Conservation (phyloP, 2,329 filamentous ascomycete genomes). For the Blastomyces emzantsi region DNA sequence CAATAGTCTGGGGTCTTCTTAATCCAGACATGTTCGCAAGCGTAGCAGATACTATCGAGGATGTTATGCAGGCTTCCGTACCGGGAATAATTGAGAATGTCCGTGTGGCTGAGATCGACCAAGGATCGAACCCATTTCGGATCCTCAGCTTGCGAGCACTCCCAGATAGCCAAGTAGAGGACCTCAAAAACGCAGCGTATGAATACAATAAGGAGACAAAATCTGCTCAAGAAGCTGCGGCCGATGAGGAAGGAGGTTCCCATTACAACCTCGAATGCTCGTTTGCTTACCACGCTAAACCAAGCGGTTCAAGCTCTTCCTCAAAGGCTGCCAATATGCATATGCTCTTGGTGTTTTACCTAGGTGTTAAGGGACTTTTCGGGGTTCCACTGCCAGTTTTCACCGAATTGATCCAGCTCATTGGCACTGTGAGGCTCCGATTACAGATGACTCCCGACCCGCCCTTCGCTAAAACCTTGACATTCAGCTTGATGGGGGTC, state of each 20-base stretch:
- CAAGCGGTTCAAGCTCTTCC: slow-evolving; percentile 58
- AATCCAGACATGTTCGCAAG: slow-evolving; percentile 93
- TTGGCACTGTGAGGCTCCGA: slow-evolving; percentile 75
- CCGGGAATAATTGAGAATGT: slow-evolving; percentile 90
- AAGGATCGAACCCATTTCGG: slow-evolving; percentile 82
- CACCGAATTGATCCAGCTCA: slow-evolving; percentile 82
- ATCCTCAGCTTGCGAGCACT: slow-evolving; percentile 81
- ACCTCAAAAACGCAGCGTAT: slow-evolving; percentile 73
- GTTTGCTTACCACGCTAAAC: slow-evolving; percentile 83
- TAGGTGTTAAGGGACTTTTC: slow-evolving; percentile 81
- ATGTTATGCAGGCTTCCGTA: slow-evolving; percentile 94
- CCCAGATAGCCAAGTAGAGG: slow-evolving; percentile 69
- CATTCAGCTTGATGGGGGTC: slow-evolving; percentile 87
- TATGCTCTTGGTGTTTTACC: slow-evolving; percentile 90
- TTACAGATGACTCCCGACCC: slow-evolving; percentile 82
- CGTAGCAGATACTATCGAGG: slow-evolving; percentile 85
- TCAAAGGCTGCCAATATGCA: slow-evolving; percentile 92
- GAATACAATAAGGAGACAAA: slow-evolving; percentile 70
- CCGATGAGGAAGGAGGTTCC: slow-evolving; percentile 80
- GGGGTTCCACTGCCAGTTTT: slow-evolving; percentile 81
- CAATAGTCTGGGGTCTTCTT: slow-evolving; percentile 79
- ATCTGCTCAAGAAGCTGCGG: slow-evolving; percentile 77
- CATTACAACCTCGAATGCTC: slow-evolving; percentile 90
- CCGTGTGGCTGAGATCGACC: slow-evolving; percentile 86
- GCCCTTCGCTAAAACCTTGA: slow-evolving; percentile 84